Evolutionary conservation across 805 yeast species (phyloP).

Genomic region (Maudiozyma barnettii): DNA sequence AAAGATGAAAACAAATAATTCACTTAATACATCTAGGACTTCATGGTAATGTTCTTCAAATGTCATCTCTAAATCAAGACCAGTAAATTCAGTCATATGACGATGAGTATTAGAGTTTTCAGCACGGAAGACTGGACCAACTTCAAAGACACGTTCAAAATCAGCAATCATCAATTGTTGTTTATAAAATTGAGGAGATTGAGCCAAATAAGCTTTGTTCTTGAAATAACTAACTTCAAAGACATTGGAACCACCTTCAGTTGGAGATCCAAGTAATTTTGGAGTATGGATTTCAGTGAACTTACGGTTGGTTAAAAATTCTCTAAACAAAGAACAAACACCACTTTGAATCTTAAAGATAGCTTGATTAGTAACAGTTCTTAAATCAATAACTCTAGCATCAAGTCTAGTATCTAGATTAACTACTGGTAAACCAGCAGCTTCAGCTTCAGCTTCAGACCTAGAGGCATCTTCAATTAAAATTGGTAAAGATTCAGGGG

Average conservation of each 20-base stretch:
- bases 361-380: conserved; percentile 96
- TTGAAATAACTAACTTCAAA: conserved; percentile 91
- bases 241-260: conserved; percentile 97
- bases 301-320: conserved; percentile 55
- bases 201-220: conserved; percentile 81
- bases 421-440: conserved; percentile 83
- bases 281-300: conserved; percentile 96
- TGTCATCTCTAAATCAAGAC: conserved; percentile 96
- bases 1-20: conserved; percentile 82
- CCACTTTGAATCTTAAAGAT: conserved; percentile 91
- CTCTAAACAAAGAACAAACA: conserved; percentile 80
- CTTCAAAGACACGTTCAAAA: conserved; percentile 90
- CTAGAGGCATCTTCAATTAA: conserved; percentile 94
- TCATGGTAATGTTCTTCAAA: conserved; percentile 98
- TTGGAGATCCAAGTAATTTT: conserved; percentile 86
- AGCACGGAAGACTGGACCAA: conserved; percentile 98
- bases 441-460: conserved; percentile 89
- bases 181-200: conserved; percentile 95
- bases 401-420: conserved; percentile 95
- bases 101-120: conserved; percentile 98
- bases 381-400: conserved; percentile 87
- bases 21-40: conserved; percentile 52
- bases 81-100: conserved; percentile 97
- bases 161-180: conserved; percentile 98
- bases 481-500: conserved; percentile 89